Base-by-base conservation (phyloP, 139 green algal genomes). In the Picochlorum sp. region DNA sequence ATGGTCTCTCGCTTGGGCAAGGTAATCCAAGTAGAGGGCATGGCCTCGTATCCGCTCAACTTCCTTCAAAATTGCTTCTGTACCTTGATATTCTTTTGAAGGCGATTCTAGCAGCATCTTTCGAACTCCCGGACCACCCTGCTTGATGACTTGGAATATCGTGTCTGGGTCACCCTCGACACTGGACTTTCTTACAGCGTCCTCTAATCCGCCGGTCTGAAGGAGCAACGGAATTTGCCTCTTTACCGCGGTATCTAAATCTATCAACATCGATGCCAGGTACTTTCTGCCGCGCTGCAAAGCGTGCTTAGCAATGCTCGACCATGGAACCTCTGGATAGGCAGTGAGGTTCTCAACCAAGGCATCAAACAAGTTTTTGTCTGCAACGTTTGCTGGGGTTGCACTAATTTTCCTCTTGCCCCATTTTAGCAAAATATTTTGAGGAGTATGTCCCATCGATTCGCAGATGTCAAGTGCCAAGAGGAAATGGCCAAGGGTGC, bases 371-470 rank as follows among this genome's bases (percentile, higher is more conserved):
- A 96, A 66, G 44, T 77, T 58, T 0, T 62, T 63, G 61, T 96
- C 88, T 2, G 77, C 49, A 18, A 79, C 54, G 4, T 18, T 49
- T 50, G 49, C 10, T 6, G 62, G 65, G 18, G 60, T 68, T 0
- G 80, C 68, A 16, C 32, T 74, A 66, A 96, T 89, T 54, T 92
- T 92, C 64, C 84, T 75, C 32, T 80, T 86, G 2, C 88, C 90
- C 90, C 90, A 96, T 63, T 88, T 80, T 6, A 76, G n/a, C 51
- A 41, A 13, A 21, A 86, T 80, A 26, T 65, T 59, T 54, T 73
- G 56, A 23, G 65, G 4, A 21, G 49, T 51, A 13, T 87, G n/a
- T 15, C 62, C 79, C 34, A 87, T 62, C 16, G 68, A 73, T 6
- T 71, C 18, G 20, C 69, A 74, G 21, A 88, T 77, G 16, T 75